Percentiles rank a stretch among this genome's conserved stretches.
These are phyloP conservation scores for Chlamydomonas schloesseri DNA, from an alignment of 139 green algal species.

Conservation along the genomic window DNA sequence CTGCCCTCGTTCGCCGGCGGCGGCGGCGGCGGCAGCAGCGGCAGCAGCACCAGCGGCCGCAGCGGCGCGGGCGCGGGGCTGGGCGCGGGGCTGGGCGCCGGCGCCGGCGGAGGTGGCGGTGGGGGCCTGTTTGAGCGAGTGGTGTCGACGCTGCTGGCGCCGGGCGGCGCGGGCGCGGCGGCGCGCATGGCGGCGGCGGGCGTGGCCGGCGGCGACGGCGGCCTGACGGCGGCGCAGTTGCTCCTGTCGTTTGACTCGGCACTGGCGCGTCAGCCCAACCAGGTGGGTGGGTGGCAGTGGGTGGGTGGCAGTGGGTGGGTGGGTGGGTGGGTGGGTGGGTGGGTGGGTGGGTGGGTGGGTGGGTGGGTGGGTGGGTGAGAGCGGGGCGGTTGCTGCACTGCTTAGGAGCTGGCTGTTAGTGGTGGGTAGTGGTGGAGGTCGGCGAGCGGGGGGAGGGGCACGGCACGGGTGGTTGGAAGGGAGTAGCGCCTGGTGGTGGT, in stretches of 20 bases:
- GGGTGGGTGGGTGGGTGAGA: neutral
- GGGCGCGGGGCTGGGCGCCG: neutral
- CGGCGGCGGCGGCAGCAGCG: neutral
- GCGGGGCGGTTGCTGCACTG: too few species aligned
- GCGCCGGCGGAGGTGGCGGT: neutral
- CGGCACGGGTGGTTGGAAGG: too few species aligned
- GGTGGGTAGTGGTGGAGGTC: too few species aligned
- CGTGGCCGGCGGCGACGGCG: neutral
- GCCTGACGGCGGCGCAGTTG: neutral
- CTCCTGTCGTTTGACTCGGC: conserved; percentile 36
- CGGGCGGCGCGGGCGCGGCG: neutral
- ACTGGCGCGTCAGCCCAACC: neutral
- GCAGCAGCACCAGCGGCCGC: neutral
- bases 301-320: neutral
- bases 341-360: neutral
- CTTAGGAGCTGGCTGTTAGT: too few species aligned
- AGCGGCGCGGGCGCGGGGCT: too few species aligned
- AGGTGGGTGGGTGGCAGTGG: conserved; percentile 19
- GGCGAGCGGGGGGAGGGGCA: too few species aligned
- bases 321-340: neutral
- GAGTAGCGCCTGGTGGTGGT: too few species aligned
- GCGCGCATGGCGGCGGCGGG: conserved; percentile 9
- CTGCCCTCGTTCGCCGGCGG: neutral
- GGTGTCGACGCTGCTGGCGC: conserved; percentile 27
- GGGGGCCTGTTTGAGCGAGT: conserved; percentile 23